Evolutionary conservation across 306 rosid genomes (phyloP).

Genomic region (Abrus precatorius): DNA sequence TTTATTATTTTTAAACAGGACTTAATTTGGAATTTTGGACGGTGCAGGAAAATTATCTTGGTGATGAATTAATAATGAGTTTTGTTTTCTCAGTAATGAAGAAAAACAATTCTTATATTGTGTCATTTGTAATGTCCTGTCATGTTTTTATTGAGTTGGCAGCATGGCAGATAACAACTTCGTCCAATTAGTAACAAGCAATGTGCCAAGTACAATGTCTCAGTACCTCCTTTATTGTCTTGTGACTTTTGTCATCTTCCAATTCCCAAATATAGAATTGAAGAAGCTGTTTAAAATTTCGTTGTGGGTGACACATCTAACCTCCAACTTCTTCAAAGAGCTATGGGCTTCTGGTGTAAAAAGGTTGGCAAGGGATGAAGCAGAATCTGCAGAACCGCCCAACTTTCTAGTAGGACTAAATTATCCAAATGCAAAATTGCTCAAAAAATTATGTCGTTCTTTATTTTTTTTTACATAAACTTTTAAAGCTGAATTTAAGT

Average conservation of each 20-base stretch:
- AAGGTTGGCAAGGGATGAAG: not conserved
- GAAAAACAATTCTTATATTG: no score
- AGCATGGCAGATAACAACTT: no score
- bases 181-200: no score
- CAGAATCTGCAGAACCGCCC: not conserved
- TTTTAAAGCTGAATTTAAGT: no score
- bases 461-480: no score
- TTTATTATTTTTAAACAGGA: not conserved
- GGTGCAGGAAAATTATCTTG: not conserved
- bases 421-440: not conserved
- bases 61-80: not conserved
- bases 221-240: not conserved
- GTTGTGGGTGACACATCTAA: not conserved
- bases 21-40: not conserved
- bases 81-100: not conserved
- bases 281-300: not conserved
- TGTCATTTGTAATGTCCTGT: no score
- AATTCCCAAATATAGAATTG: conserved; percentile 1
- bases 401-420: not conserved
- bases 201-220: not conserved
- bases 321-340: not conserved
- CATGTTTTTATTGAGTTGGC: no score
- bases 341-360: conserved; percentile 1
- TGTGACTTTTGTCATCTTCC: not conserved
- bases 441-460: not conserved